Conservation (phyloP, 306 rosid species). For the Cicer cuneatum region DNA sequence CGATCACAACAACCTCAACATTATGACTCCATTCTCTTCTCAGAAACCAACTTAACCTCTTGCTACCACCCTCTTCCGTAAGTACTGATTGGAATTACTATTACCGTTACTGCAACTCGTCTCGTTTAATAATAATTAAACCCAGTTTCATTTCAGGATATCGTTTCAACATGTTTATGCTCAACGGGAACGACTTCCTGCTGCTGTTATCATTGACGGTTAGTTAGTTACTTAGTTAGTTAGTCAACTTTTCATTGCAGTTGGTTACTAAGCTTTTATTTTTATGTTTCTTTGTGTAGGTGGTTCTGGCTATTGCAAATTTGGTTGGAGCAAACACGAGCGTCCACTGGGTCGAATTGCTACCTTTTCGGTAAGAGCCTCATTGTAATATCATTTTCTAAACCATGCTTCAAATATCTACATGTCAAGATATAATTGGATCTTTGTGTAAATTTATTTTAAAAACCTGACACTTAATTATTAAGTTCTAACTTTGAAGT, state of each 20-base stretch:
- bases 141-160: constrained; percentile 4
- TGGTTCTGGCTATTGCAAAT: constrained; percentile 97
- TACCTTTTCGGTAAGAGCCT: constrained; percentile 71
- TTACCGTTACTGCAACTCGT: not conserved
- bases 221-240: constrained; percentile 34
- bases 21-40: constrained; percentile 60
- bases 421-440: not conserved
- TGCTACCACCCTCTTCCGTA: constrained; percentile 70
- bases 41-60: constrained; percentile 58
- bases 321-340: constrained; percentile 78
- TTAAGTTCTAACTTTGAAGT: not conserved
- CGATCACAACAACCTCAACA: constrained; percentile 44
- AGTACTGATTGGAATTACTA: constrained; percentile 22
- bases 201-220: constrained; percentile 84
- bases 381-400: not conserved
- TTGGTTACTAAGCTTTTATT: not conserved
- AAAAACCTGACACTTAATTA: not conserved
- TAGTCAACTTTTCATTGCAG: no score
- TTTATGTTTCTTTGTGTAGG: constrained; percentile 49
- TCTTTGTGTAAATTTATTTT: not conserved
- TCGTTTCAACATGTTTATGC: constrained; percentile 64
- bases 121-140: not conserved
- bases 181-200: constrained; percentile 66
- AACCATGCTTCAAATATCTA: not conserved
- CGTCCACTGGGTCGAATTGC: constrained; percentile 72